These are phyloP conservation scores for Eucalyptus grandis DNA, from an alignment of 345 rosid genomes.

Conservation along the genomic window DNA sequence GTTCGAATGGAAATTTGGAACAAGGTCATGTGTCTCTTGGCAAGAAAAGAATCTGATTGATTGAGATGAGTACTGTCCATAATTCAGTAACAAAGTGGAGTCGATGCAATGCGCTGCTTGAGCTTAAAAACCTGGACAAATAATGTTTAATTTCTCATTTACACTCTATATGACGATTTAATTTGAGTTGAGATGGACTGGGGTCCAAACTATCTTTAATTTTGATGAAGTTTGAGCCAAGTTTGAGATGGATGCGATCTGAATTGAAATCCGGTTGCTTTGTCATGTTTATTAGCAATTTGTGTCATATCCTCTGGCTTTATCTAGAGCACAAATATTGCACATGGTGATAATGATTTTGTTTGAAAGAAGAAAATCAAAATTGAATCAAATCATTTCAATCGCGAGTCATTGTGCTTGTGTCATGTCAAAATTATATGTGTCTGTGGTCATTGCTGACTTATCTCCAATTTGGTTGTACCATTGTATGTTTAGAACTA, in stretches of 20 bases:
- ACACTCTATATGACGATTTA: neutral
- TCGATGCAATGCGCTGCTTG: neutral
- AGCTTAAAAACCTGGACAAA: neutral
- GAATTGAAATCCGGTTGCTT: neutral
- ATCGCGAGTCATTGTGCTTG: neutral
- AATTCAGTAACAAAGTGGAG: neutral
- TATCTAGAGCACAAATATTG: neutral
- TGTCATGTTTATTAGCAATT: neutral
- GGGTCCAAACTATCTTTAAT: neutral
- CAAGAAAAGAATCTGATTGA: neutral
- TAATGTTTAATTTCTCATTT: neutral
- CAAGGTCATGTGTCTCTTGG: neutral
- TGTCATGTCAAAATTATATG: neutral
- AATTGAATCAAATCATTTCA: neutral
- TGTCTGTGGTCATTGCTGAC: neutral
- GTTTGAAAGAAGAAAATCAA: neutral
- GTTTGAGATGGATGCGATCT: neutral
- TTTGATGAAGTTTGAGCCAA: neutral
- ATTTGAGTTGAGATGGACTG: neutral
- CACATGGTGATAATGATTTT: neutral
- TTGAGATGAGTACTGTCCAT: neutral
- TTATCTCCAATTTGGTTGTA: too few relatives aligned
- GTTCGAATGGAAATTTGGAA: neutral
- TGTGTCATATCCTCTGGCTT: neutral
- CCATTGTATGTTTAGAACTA: too few relatives aligned